Evolutionary conservation across 163 green algal species (phyloP).

Genomic region (Trebouxiophyceae sp.): DNA sequence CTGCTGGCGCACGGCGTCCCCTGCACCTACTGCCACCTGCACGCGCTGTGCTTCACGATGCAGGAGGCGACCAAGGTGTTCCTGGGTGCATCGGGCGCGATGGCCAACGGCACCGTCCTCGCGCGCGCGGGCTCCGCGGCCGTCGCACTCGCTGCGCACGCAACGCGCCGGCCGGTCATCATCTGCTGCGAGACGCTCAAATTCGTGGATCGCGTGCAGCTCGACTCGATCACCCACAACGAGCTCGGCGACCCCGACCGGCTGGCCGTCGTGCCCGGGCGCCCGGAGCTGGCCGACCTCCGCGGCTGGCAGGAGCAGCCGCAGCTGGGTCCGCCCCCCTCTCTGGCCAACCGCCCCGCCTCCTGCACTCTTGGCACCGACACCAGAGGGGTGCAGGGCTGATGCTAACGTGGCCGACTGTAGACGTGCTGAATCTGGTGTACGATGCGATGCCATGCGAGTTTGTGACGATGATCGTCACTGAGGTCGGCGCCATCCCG

Average conservation of each 20-base stretch:
- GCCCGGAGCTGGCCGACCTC: constrained; percentile 20
- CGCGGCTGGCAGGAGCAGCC: constrained; percentile 39
- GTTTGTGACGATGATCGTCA: constrained; percentile 87
- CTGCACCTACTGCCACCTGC: constrained; percentile 82
- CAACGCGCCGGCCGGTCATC: constrained; percentile 48
- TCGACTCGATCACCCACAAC: constrained; percentile 94
- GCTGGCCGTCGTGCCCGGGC: constrained; percentile 21
- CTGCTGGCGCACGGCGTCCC: constrained; percentile 62
- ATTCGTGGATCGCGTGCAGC: constrained; percentile 92
- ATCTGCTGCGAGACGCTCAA: constrained; percentile 95
- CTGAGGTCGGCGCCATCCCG: constrained; percentile 87
- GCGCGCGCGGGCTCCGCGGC: constrained; percentile 69
- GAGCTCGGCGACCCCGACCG: constrained; percentile 80
- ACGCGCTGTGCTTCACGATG: constrained; percentile 58
- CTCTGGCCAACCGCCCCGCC: too few species aligned
- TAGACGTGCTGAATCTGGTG: constrained; percentile 76
- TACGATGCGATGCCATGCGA: constrained; percentile 91
- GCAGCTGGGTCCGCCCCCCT: constrained; percentile 28
- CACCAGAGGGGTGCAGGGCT: neutral
- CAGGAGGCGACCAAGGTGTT: constrained; percentile 65
- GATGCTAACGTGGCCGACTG: too few species aligned
- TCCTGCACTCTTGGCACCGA: constrained; percentile 3
- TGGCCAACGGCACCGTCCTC: constrained; percentile 89
- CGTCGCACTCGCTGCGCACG: constrained; percentile 73
- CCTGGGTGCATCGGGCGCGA: constrained; percentile 79